Evolutionary conservation across 306 rosid genomes (phyloP).

Genomic region (Dryas drummondii): DNA sequence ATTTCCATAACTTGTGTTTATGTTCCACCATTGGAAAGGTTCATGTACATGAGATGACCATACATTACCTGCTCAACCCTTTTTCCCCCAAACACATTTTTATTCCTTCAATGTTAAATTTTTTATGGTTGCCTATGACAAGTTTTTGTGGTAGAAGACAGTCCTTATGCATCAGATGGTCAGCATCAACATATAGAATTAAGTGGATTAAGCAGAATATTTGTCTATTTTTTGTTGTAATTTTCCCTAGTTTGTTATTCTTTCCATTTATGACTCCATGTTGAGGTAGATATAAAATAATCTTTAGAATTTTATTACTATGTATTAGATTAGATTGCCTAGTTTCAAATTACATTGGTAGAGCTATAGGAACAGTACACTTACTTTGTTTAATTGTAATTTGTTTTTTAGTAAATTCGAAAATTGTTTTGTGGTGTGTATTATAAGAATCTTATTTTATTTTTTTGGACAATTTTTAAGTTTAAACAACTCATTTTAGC

Average conservation of each 20-base stretch:
- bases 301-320: constrained; percentile 14
- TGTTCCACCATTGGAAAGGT: neutral
- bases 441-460: no score
- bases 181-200: no score
- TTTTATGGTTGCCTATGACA: constrained; percentile 27
- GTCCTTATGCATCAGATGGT: constrained; percentile 44
- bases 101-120: neutral
- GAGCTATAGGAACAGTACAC: no score
- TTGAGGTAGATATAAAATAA: constrained; percentile 26
- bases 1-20: neutral
- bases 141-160: constrained; percentile 80
- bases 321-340: neutral
- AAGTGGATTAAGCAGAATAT: no score
- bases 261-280: constrained; percentile 44
- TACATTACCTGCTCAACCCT: neutral
- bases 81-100: neutral
- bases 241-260: constrained; percentile 14
- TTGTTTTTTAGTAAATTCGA: no score
- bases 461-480: no score
- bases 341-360: no score
- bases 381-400: no score
- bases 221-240: no score
- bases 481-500: no score
- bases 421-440: no score
- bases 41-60: neutral